These are phyloP conservation scores for Cyberlindnera mrakii DNA, from an alignment of 805 yeast genomes.

Conservation along the genomic window DNA sequence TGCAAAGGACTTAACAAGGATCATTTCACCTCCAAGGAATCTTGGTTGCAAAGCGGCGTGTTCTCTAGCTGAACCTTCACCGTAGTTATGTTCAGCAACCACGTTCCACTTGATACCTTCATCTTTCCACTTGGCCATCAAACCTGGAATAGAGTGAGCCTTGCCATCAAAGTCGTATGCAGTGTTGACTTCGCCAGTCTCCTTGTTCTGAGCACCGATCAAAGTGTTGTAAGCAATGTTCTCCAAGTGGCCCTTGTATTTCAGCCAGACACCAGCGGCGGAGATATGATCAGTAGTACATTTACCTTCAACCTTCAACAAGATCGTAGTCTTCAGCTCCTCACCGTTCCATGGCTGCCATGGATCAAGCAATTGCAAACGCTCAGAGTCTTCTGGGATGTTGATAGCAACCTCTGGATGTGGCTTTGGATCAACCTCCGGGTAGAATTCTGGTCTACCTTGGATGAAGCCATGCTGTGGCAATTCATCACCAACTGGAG, in stretches of 20 bases:
- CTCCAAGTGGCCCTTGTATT: slow-evolving; percentile 96
- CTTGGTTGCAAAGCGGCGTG: slow-evolving; percentile 97
- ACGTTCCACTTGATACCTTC: slow-evolving; percentile 87
- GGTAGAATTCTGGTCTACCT: slow-evolving; percentile 74
- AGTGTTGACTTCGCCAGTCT: slow-evolving; percentile 91
- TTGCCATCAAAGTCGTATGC: slow-evolving; percentile 84
- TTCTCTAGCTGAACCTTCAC: slow-evolving; percentile 99
- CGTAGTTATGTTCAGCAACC: slow-evolving; percentile 95
- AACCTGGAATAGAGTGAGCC: slow-evolving; percentile 80
- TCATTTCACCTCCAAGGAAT: slow-evolving; percentile 85
- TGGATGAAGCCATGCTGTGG: slow-evolving; percentile 72
- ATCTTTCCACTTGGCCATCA: slow-evolving; percentile 92
- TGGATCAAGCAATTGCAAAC: slow-evolving; percentile 87
- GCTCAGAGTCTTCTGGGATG: slow-evolving; percentile 85
- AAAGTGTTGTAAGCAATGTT: slow-evolving; percentile 92
- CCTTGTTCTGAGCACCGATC: slow-evolving; percentile 95
- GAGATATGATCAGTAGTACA: slow-evolving; percentile 98
- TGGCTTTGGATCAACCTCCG: slow-evolving; percentile 62
- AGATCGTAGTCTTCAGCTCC: slow-evolving; percentile 69
- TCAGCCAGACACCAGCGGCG: slow-evolving; percentile 98
- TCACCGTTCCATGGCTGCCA: slow-evolving; percentile 82
- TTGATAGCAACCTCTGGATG: slow-evolving; percentile 51
- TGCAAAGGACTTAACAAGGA: slow-evolving; percentile 91
- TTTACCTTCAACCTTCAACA: slow-evolving; percentile 92
- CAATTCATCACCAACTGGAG: slow-evolving; percentile 81